Evolutionary conservation across 495 filamentous ascomycete genomes (phyloP), one percentile per base, ranked within the genome.

Genomic region (Penicillium desertorum): DNA sequence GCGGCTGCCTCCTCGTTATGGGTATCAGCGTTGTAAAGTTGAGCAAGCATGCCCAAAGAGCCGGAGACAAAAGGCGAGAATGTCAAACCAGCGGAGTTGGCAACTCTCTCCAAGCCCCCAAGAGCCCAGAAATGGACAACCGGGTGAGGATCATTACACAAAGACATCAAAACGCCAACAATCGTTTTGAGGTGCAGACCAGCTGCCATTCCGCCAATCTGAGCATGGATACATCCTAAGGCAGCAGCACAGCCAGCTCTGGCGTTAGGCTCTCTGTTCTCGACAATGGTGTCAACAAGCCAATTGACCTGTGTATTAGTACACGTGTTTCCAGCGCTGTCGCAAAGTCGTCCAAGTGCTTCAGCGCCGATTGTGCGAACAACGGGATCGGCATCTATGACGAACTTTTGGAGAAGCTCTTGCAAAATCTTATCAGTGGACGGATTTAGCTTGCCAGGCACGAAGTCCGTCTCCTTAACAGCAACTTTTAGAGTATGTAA

Each of bases 141-240:
- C 0, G 94, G 93, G 60, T 97, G 93, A n/a, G 94, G 90, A 66
- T 99, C 94, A 62, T 89, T 95, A 71, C 91, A 90, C 7, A 99
- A 76, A 20, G 93, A 97, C 89, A 97, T 93, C 20, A 99, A 72
- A 34, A 99, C 91, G 17, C 91, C 89, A 36, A 96, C 84, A 49
- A 99, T 97, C 8, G 90, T 96, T 74, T 97, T 98, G 14, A 99
- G 76, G 69, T 99, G 94, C 63, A 91, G 88, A n/a, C 92, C 91
- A 50, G 94, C 94, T 55, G 95, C 95, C 92, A 99, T 98, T 60
- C 94, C 94, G 54, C 94, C 94, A 30, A 98, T 89, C 68, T 96
- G 90, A 2, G 91, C 86, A 71, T 98, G 94, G 44, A 98, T 98
- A 60, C 87, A 90, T 14, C 93, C 94, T 54, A 99, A 76, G 34